These are phyloP conservation scores for Gyrodon lividus DNA, from an alignment of 768 basidiomycete genomes.

Conservation along the genomic window DNA sequence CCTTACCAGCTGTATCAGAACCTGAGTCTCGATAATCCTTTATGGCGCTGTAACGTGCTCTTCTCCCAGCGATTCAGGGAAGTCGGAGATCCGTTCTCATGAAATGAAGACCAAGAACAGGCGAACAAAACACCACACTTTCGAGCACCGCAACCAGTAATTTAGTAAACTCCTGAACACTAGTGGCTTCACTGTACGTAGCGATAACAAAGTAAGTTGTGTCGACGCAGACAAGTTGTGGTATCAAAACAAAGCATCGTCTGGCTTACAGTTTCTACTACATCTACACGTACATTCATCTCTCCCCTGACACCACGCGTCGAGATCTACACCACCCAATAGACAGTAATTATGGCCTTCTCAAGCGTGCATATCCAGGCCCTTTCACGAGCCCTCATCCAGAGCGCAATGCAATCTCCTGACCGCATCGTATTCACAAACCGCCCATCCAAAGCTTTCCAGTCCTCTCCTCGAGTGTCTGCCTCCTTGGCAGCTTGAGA, in stretches of 20 bases:
- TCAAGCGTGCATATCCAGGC: background rate
- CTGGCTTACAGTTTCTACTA: too few species aligned
- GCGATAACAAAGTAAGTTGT: too few species aligned
- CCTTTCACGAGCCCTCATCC: conserved; percentile 7
- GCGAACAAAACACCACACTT: background rate
- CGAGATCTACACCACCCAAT: conserved; percentile 7
- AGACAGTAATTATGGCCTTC: conserved; percentile 2
- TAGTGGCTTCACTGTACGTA: too few species aligned
- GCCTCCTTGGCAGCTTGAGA: conserved; percentile 1
- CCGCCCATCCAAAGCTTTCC: conserved; percentile 5
- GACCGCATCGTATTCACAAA: background rate
- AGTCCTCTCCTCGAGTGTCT: background rate
- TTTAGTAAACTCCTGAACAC: too few species aligned
- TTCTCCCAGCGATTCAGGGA: background rate
- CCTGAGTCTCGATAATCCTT: background rate
- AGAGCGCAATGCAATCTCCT: conserved; percentile 8
- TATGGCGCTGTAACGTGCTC: background rate
- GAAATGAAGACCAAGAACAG: conserved; percentile 1
- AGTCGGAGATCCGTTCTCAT: background rate
- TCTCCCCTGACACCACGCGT: too few species aligned
- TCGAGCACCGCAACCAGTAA: background rate
- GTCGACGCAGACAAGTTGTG: too few species aligned
- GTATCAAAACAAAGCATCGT: too few species aligned
- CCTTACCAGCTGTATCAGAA: background rate
- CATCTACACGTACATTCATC: too few species aligned